These are phyloP conservation scores for Apiospora hydei DNA, from an alignment of 2,329 filamentous ascomycete genomes.

Conservation along the genomic window DNA sequence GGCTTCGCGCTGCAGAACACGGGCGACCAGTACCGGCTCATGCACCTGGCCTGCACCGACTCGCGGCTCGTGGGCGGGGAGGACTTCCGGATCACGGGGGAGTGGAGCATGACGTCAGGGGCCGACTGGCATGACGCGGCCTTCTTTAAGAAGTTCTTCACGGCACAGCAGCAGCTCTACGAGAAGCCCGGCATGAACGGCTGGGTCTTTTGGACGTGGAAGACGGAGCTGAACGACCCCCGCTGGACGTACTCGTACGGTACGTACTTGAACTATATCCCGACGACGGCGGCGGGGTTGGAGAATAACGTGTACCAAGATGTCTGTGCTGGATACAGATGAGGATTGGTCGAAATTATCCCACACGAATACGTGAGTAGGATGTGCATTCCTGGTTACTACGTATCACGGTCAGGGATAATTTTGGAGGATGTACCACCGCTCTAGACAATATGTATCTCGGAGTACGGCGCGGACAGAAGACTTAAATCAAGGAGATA, in stretches of 20 bases:
- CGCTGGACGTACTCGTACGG: conserved; percentile 41
- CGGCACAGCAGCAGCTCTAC: conserved; percentile 47
- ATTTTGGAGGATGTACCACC: too few relatives aligned
- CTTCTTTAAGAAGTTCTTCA: conserved; percentile 58
- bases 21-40: conserved; percentile 48
- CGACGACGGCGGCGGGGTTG: conserved; percentile 32
- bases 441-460: too few relatives aligned
- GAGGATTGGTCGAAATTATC: neutral
- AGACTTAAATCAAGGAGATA: too few relatives aligned
- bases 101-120: conserved; percentile 48
- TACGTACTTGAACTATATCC: conserved; percentile 30
- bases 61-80: conserved; percentile 43
- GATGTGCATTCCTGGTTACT: too few relatives aligned
- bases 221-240: conserved; percentile 51
- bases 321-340: conserved; percentile 34
- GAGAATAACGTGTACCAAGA: conserved; percentile 36
- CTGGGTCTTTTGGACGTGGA: conserved; percentile 65
- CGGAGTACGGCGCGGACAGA: too few relatives aligned
- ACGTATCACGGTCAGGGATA: too few relatives aligned
- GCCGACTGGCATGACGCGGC: conserved; percentile 34
- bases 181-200: conserved; percentile 50
- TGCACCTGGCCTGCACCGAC: conserved; percentile 43
- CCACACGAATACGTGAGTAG: too few relatives aligned
- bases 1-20: conserved; percentile 49
- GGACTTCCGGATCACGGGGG: conserved; percentile 53